Base-by-base conservation (phyloP, 108 stramenopile genomes). In the Nitzschia inconspicua region DNA sequence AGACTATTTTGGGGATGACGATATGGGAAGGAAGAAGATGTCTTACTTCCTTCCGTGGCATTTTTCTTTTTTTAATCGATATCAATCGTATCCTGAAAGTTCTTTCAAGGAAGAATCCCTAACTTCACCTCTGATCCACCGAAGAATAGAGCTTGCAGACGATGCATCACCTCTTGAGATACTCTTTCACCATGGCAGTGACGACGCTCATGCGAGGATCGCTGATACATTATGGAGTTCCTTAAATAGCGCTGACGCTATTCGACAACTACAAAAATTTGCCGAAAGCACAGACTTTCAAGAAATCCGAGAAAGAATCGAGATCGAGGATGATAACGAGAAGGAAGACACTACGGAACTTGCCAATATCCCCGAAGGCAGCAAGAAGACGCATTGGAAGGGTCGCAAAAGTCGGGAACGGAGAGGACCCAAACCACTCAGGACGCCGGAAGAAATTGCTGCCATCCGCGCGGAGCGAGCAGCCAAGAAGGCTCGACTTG, bases 11-110 rank as follows among this genome's bases (percentile, higher is more conserved):
- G 70, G 74, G 22, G 61, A 69, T 31, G 78, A 79, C 56, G 73
- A 44, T 18, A 44, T 64, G 58, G 78, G 78, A 28, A 23, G 56
- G 8, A 79, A 68, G 30, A 63, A 58, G 61, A 69, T 60, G 16
- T 79, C 51, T 56, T 66, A 60, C 18, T 79, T 79, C 31, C 27
- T 79, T 5, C 78, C 78, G 7, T 79, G 73, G 73, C 78, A 79
- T 71, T 79, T 75, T 36, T 51, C 70, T 19, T 79, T 79, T 46
- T 32, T 79, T 7, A 31, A 30, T 28, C 44, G 78, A 11, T 72
- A 72, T 16, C 60, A 26, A 0, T 36, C 69, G 3, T 53, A 42
- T 43, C 63, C 69, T 13, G 74, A 70, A 51, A 54, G 37, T 11
- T 31, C 47, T 3, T 70, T 40, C 24, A 64, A 18, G 10, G 5